These are phyloP conservation scores for Cenococcum geophilum DNA, from an alignment of 495 filamentous ascomycete genomes.

Conservation along the genomic window DNA sequence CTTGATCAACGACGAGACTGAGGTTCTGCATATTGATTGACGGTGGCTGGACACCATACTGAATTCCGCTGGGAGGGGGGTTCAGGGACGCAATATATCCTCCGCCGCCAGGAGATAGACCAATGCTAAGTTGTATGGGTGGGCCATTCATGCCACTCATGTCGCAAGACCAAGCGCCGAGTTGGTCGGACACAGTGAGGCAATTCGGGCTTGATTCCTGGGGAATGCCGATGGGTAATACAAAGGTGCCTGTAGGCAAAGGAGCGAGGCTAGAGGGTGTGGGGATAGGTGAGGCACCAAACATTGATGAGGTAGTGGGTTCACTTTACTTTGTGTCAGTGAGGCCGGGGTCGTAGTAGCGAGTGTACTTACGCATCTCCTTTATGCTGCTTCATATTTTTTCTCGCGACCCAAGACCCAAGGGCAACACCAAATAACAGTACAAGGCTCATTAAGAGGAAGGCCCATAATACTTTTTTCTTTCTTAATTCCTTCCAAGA, in stretches of 20 bases:
- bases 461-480: constrained; percentile 31
- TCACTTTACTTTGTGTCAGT: constrained; percentile 14
- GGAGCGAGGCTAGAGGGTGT: constrained; percentile 53
- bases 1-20: constrained; percentile 59
- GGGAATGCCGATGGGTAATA: constrained; percentile 51
- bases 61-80: constrained; percentile 32
- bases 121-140: constrained; percentile 37
- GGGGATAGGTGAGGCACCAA: constrained; percentile 59
- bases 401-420: constrained; percentile 35
- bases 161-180: constrained; percentile 64
- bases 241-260: constrained; percentile 59
- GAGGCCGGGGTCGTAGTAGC: not conserved
- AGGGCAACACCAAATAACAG: constrained; percentile 44
- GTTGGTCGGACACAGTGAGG: constrained; percentile 53
- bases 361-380: constrained; percentile 24
- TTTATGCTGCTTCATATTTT: constrained; percentile 17
- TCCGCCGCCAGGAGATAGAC: constrained; percentile 26
- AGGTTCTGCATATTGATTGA: constrained; percentile 48
- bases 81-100: constrained; percentile 25
- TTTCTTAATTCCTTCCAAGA: constrained; percentile 29
- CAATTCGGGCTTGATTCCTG: constrained; percentile 60
- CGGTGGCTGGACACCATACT: constrained; percentile 63
- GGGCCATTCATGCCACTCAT: constrained; percentile 33
- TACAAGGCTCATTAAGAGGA: constrained; percentile 51
- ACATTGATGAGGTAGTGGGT: constrained; percentile 48